phyloP scores from a whole-genome alignment of 1,284 basidiomycete genomes.

The Agaricales sp. region DNA sequence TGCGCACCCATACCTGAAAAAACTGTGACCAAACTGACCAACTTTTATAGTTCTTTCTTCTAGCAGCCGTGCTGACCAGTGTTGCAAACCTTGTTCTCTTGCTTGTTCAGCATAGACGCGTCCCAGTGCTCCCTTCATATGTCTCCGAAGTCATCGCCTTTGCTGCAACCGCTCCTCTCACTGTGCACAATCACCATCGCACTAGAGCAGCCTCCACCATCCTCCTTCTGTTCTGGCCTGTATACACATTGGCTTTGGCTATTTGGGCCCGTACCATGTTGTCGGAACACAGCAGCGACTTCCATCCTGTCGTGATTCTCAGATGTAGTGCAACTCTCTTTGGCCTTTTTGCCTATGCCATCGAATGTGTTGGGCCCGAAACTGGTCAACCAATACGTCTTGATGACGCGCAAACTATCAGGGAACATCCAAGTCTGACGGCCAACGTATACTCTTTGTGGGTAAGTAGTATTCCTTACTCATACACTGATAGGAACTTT shows the following conservation, averaged over 20 bases:
- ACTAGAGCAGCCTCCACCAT: conserved; percentile 67
- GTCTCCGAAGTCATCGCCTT: conserved; percentile 49
- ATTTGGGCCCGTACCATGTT: conserved; percentile 59
- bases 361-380: conserved; percentile 73
- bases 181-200: conserved; percentile 68
- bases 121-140: conserved; percentile 45
- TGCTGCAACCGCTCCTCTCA: conserved; percentile 33
- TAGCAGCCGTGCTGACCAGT: conserved; percentile 31
- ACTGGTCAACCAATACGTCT: conserved; percentile 6
- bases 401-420: conserved; percentile 31
- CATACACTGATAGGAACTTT: no score
- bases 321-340: conserved; percentile 37
- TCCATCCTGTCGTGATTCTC: conserved; percentile 30
- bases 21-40: conserved; percentile 5
- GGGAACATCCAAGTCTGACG: conserved; percentile 65
- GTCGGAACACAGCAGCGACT: conserved; percentile 16
- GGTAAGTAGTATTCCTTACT: conserved; percentile 21
- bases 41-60: conserved; percentile 31
- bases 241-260: conserved; percentile 42
- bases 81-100: conserved; percentile 27
- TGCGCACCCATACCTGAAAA: conserved; percentile 17
- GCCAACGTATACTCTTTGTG: conserved; percentile 80
- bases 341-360: conserved; percentile 45
- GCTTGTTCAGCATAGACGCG: conserved; percentile 24
- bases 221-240: conserved; percentile 79